Base-by-base conservation (phyloP, 192 early-diverging fungal genomes). In the Geranomyces michiganensis region DNA sequence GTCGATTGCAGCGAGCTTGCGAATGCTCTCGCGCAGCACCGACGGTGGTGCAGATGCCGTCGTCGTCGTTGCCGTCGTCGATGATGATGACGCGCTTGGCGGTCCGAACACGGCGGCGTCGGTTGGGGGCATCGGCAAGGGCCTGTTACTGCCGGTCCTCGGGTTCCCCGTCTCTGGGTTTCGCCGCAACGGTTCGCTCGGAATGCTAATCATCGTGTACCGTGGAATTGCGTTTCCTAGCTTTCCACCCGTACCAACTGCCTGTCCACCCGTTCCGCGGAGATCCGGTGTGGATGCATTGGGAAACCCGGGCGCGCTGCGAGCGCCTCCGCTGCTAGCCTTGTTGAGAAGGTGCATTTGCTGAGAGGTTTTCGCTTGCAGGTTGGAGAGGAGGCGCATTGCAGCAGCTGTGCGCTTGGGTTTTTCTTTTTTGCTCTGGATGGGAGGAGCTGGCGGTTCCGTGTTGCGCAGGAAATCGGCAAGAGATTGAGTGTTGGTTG, bases 161-260 rank as follows among this genome's bases (percentile, higher is more conserved):
- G 36, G 3, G 36, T 3, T 41, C 36, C 36, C 36, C 10, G 36
- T 7, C 36, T 41, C 51, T 2, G 51, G 4, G 15, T 53, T 53
- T 8, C 51, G 19, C n/a, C 51, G 51, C 51, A 53, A 7, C 51
- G 49, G 22, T 13, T 68, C 67, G 33, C 33, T 31, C 19, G 67
- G 67, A 27, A 68, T 68, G 45, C 30, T 21, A 43, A 68, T 68
- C 67, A 68, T 68, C 27, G 67, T 68, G 67, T 68, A 68, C 22
- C 55, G 56, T 3, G 19, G 51, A 15, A 26, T 53, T 6, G 36
- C 36, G 10, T 10, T 41, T 7, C 5, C 36, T 10, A 7, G 36
- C 36, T 41, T 41, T 41, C 5, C 36, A 41, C 10, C 10, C 10
- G 5, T 10, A 3, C 5, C 36, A 3, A 10, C 10, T 41, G 36